Evolutionary conservation across 2,329 filamentous ascomycete genomes (phyloP), one percentile per base, ranked within the genome.

Genomic region (Venturia pyrina): DNA sequence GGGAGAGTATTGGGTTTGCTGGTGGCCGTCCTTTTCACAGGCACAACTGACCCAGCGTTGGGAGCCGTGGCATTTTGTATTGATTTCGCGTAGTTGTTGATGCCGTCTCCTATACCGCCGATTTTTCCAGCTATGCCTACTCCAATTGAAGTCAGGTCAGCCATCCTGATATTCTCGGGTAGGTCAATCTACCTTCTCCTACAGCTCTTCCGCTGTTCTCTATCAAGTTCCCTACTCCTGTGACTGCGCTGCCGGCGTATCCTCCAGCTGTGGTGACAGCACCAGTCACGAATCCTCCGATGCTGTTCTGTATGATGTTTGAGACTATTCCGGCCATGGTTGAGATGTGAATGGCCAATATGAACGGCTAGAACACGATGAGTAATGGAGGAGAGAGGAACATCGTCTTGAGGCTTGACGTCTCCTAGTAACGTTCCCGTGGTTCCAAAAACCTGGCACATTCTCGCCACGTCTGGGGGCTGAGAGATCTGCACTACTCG

Each of bases 281-380:
- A 0, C 73, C 74, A 48, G 76, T 74, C 1, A 76, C 74, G 61
- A 76, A 76, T 1, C 75, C 75, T 28, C 72, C 71, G 19, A 77
- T 72, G 24, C 72, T 75, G 67, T 75, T 75, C 71, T 73, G 74
- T 43, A 77, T 67, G 59, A 77, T 76, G 66, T 76, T 75, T 65
- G 72, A 70, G 48, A 77, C 72, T 66, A 76, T 69, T 68, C 44
- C 56, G 41, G 63, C 63, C 63, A 66, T 65, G 44, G 46, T 60
- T n/a, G 53, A 59, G 53, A 13, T 37, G 53, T 11, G 19, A 19
- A n/a, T n/a, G 24, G 40, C 15, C 19, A 7, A 19, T 59, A n/a
- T 59, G 17, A 28, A 59, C 17, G 8, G 19, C 7, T 43, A 15
- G 32, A 62, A 41, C 6, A 24, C n/a, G 34, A 44, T 48, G 7